phyloP scores from a whole-genome alignment of 2,329 filamentous ascomycete genomes.

The Claviceps humidiphila region DNA sequence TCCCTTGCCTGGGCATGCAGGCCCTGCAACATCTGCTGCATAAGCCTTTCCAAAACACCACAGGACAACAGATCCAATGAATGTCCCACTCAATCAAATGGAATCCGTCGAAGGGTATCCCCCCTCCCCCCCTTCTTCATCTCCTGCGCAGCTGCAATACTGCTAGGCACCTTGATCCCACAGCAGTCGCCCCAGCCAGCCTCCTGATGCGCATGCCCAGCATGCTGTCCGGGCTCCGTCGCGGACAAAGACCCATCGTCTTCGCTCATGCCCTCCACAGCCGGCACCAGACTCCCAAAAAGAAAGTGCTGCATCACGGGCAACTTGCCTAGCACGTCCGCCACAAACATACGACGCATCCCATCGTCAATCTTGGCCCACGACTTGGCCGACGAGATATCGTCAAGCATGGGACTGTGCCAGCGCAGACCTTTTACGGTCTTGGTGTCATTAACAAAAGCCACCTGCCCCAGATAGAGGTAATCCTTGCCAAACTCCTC shows the following conservation, averaged over 20 bases:
- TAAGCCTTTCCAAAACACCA: neutral
- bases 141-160: slow-evolving; percentile 80
- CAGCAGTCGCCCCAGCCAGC: slow-evolving; percentile 90
- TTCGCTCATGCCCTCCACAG: slow-evolving; percentile 66
- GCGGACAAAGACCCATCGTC: slow-evolving; percentile 34
- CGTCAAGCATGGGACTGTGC: slow-evolving; percentile 97
- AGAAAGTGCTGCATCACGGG: slow-evolving; percentile 98
- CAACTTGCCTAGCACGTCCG: slow-evolving; percentile 81
- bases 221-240: slow-evolving; percentile 36
- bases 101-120: slow-evolving; percentile 56
- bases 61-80: neutral
- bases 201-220: slow-evolving; percentile 49
- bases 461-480: slow-evolving; percentile 83
- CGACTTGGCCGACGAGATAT: slow-evolving; percentile 79
- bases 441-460: slow-evolving; percentile 92
- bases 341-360: slow-evolving; percentile 94
- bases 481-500: slow-evolving; percentile 78
- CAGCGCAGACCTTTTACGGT: slow-evolving; percentile 87
- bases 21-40: neutral
- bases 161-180: slow-evolving; percentile 93
- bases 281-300: slow-evolving; percentile 75
- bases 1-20: neutral
- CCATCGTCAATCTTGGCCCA: slow-evolving; percentile 90
- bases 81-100: slow-evolving; percentile 51
- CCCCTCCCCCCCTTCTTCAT: slow-evolving; percentile 59